Conservation (phyloP, 75 land plant species). For the Selaginella moellendorffii region DNA sequence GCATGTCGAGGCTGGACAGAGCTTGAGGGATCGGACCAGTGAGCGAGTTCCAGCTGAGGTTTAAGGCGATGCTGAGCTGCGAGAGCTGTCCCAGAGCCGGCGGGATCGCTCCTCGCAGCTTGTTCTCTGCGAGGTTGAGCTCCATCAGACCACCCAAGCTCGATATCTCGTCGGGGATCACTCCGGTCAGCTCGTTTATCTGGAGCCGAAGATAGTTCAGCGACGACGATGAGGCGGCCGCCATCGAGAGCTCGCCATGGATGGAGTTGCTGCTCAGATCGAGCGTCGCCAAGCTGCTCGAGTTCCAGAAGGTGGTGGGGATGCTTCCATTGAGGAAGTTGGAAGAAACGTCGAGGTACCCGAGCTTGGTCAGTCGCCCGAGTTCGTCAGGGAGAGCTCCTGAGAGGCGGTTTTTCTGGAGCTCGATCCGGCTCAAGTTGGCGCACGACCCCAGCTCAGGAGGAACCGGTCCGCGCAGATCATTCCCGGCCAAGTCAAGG, state of each 20-base stretch:
- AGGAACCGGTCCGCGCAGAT: constrained; percentile 24
- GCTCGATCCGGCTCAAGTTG: constrained; percentile 33
- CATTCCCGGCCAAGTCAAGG: not conserved
- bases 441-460: not conserved
- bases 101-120: not conserved
- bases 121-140: not conserved
- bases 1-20: not conserved
- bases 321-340: constrained; percentile 39
- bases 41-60: constrained; percentile 1
- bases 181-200: not conserved
- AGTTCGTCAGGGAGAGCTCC: constrained; percentile 40
- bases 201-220: not conserved
- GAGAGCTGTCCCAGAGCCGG: not conserved
- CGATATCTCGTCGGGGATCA: not conserved
- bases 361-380: constrained; percentile 33
- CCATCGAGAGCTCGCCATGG: not conserved
- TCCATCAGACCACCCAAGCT: not conserved
- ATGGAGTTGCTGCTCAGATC: not conserved
- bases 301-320: constrained; percentile 15
- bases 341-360: constrained; percentile 46
- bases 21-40: not conserved
- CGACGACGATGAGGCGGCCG: not conserved
- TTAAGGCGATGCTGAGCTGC: not conserved
- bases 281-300: not conserved
- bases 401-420: constrained; percentile 37